Conservation (phyloP, 2,329 filamentous ascomycete species). For the Diplodia mutila region DNA sequence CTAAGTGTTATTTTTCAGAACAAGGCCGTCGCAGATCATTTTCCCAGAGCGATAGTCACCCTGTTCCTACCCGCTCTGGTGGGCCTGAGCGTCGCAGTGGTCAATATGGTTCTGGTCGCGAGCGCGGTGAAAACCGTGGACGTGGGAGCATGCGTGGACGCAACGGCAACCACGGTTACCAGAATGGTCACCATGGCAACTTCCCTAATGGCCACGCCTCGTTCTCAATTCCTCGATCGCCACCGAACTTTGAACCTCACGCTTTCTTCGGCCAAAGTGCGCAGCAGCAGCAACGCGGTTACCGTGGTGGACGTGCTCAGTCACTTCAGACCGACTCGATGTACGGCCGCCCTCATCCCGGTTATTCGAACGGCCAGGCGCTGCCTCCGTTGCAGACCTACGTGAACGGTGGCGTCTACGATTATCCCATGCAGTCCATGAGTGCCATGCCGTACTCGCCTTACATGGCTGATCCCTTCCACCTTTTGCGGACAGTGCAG, state of each 20-base stretch:
- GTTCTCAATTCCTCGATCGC: slow-evolving; percentile 43
- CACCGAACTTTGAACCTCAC: slow-evolving; percentile 41
- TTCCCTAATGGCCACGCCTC: slow-evolving; percentile 39
- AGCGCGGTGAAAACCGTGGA: slow-evolving; percentile 49
- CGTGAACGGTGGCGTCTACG: slow-evolving; percentile 57
- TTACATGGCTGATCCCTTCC: slow-evolving; percentile 62
- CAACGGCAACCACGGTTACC: slow-evolving; percentile 38
- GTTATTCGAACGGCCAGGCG: slow-evolving; percentile 42
- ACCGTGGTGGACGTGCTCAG: slow-evolving; percentile 62
- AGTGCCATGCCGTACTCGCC: slow-evolving; percentile 62
- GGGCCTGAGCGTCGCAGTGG: slow-evolving; percentile 40
- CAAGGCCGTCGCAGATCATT: slow-evolving; percentile 39
- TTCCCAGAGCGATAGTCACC: slow-evolving; percentile 36
- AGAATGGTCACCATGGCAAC: slow-evolving; percentile 31
- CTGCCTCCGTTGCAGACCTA: slow-evolving; percentile 54
- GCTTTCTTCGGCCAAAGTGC: slow-evolving; percentile 36
- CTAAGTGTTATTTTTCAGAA: slow-evolving; percentile 26
- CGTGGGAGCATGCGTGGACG: slow-evolving; percentile 54
- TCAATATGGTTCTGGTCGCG: slow-evolving; percentile 42
- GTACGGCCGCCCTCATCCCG: slow-evolving; percentile 48
- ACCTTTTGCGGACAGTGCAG: slow-evolving; percentile 61
- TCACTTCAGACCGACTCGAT: slow-evolving; percentile 61
- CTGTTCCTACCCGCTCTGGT: slow-evolving; percentile 25
- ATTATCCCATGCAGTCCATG: slow-evolving; percentile 61
- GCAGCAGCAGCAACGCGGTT: slow-evolving; percentile 44